A percentile compares a stretch with the other conserved stretches of the same genome.
Conservation (phyloP, 2,329 filamentous ascomycete species). For the Calonectria pseudoreteaudii region DNA sequence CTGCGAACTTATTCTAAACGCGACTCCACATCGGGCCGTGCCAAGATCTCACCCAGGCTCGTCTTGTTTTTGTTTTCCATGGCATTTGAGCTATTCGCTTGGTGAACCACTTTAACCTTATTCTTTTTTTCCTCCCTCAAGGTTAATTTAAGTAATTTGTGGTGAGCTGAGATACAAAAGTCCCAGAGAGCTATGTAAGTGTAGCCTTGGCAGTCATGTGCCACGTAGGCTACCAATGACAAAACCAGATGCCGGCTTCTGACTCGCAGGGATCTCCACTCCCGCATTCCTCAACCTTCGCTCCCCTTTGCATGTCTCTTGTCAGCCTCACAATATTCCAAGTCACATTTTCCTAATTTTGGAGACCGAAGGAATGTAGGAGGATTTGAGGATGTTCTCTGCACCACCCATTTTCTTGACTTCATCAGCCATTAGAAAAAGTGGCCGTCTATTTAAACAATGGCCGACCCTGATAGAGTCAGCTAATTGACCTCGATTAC, state of each 20-base stretch:
- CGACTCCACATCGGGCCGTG: background rate
- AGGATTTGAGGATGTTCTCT: background rate
- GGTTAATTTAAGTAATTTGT: background rate
- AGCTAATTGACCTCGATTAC: background rate
- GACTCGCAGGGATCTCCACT: background rate
- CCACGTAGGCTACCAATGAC: background rate
- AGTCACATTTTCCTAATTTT: too few species aligned
- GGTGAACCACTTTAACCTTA: background rate
- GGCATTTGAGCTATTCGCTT: background rate
- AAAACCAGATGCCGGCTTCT: background rate
- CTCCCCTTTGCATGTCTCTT: background rate
- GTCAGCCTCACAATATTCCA: background rate
- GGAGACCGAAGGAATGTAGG: background rate
- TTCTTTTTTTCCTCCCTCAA: background rate
- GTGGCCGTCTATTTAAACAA: background rate
- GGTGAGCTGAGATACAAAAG: background rate
- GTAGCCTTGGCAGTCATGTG: background rate
- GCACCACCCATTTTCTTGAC: too few species aligned
- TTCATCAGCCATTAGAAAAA: background rate
- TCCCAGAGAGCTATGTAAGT: background rate
- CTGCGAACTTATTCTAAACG: background rate
- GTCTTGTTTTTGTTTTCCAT: background rate
- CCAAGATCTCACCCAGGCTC: background rate
- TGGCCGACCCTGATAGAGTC: background rate
- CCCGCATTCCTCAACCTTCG: background rate